These are phyloP conservation scores for Athelia sp. DNA, from an alignment of 1,284 basidiomycete genomes.

Conservation along the genomic window DNA sequence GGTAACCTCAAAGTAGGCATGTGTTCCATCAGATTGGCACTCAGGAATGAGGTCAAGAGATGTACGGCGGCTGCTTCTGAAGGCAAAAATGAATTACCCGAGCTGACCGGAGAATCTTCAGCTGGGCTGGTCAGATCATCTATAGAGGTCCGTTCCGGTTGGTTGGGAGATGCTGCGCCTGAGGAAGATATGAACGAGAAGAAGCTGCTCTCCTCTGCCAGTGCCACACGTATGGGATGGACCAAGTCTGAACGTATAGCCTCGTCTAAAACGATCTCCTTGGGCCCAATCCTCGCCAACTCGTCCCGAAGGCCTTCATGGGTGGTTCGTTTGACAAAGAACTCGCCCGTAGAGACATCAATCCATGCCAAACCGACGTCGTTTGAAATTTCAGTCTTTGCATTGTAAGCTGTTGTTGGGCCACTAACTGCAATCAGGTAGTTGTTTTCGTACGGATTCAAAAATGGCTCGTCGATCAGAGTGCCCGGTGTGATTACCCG, in stretches of 20 bases:
- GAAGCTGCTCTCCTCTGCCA: constrained; percentile 49
- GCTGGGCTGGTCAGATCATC: background rate
- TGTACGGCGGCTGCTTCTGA: constrained; percentile 56
- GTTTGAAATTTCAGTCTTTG: constrained; percentile 7
- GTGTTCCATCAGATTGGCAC: constrained; percentile 70
- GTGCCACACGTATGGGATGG: constrained; percentile 40
- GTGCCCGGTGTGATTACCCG: constrained; percentile 91
- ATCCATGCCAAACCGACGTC: constrained; percentile 79
- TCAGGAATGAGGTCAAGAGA: constrained; percentile 68
- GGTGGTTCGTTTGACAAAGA: constrained; percentile 68
- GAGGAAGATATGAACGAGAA: constrained; percentile 37
- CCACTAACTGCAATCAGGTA: constrained; percentile 75
- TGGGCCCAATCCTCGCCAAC: constrained; percentile 76
- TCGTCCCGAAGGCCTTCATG: constrained; percentile 70
- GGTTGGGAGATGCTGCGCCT: background rate
- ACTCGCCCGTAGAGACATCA: constrained; percentile 93
- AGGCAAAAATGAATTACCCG: constrained; percentile 18
- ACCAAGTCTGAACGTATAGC: constrained; percentile 29
- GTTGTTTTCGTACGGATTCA: constrained; percentile 83
- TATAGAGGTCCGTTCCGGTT: background rate
- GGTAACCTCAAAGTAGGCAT: constrained; percentile 69
- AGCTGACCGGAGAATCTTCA: background rate
- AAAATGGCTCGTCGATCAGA: constrained; percentile 84
- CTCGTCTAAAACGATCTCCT: constrained; percentile 73
- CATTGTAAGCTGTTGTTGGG: constrained; percentile 4